Evolutionary conservation across 805 yeast genomes (phyloP).

Genomic region (Tetrapisispora taiwanensis): DNA sequence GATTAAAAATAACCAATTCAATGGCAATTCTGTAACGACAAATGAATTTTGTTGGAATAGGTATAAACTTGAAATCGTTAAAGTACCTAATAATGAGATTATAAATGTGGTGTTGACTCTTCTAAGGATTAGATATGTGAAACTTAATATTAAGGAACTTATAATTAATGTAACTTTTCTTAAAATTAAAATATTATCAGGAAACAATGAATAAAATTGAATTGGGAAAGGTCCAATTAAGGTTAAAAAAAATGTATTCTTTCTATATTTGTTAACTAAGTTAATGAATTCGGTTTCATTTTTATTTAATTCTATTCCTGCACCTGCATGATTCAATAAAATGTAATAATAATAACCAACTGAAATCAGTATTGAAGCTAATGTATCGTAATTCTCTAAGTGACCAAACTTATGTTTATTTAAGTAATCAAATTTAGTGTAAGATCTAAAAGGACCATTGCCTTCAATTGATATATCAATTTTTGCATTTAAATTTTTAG

Average conservation of each 20-base stretch:
- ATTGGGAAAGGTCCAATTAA: constrained; percentile 17
- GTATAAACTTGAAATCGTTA: constrained; percentile 14
- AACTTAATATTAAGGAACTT: constrained; percentile 4
- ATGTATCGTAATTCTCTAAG: not conserved
- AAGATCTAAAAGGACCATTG: not conserved
- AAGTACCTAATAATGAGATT: constrained; percentile 30
- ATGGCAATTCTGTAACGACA: constrained; percentile 28
- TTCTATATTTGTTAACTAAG: constrained; percentile 7
- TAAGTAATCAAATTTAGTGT: not conserved
- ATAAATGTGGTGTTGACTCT: constrained; percentile 32
- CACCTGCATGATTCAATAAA: not conserved
- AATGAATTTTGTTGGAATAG: constrained; percentile 11
- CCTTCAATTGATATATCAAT: not conserved
- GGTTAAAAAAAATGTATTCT: constrained; percentile 11
- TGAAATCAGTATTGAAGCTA: not conserved
- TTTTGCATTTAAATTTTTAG: too few species aligned
- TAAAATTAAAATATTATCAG: constrained; percentile 3
- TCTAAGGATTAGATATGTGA: constrained; percentile 15
- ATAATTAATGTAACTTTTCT: constrained; percentile 9
- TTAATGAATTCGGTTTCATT: constrained; percentile 8
- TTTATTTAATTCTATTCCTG: not conserved
- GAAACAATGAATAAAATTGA: constrained; percentile 14
- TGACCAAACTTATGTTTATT: not conserved
- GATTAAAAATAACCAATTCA: constrained; percentile 37
- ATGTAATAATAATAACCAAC: not conserved